Evolutionary conservation across 1,284 basidiomycete genomes (phyloP).

Genomic region (Mrakiaceae sp.): DNA sequence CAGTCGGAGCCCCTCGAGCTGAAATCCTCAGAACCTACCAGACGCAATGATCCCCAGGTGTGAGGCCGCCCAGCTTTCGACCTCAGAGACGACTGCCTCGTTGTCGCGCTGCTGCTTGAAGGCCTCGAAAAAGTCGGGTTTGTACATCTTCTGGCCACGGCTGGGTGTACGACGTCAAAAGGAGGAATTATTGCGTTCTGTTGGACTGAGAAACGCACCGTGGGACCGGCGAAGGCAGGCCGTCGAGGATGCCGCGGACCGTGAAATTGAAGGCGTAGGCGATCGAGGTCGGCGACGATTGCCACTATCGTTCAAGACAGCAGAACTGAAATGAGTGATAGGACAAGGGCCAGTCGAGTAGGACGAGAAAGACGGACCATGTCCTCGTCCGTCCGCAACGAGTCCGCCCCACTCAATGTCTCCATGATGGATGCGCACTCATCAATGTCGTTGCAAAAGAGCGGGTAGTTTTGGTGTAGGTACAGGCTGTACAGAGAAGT

Average conservation of each 20-base stretch:
- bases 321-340: slow-evolving; percentile 15
- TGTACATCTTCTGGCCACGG: slow-evolving; percentile 54
- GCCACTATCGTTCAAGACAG: slow-evolving; percentile 44
- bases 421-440: slow-evolving; percentile 62
- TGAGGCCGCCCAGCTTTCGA: slow-evolving; percentile 26
- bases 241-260: slow-evolving; percentile 63
- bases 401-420: slow-evolving; percentile 68
- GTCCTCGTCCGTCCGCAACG: slow-evolving; percentile 54
- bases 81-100: slow-evolving; percentile 28
- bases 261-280: slow-evolving; percentile 76
- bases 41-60: slow-evolving; percentile 17
- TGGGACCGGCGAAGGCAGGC: slow-evolving; percentile 72
- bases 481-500: slow-evolving; percentile 78
- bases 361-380: slow-evolving; percentile 42
- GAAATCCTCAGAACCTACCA: slow-evolving; percentile 28
- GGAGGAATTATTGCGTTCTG: not conserved
- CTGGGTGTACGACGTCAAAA: slow-evolving; percentile 17
- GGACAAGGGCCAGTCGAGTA: not conserved
- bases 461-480: slow-evolving; percentile 82
- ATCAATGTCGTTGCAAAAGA: slow-evolving; percentile 68
- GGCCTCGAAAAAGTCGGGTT: slow-evolving; percentile 40
- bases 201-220: slow-evolving; percentile 34
- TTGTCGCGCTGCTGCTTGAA: slow-evolving; percentile 31
- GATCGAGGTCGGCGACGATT: slow-evolving; percentile 47
- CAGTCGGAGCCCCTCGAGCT: not conserved